phyloP scores from a whole-genome alignment of 176 grass and related monocot species.

The Musa schizocarpa region DNA sequence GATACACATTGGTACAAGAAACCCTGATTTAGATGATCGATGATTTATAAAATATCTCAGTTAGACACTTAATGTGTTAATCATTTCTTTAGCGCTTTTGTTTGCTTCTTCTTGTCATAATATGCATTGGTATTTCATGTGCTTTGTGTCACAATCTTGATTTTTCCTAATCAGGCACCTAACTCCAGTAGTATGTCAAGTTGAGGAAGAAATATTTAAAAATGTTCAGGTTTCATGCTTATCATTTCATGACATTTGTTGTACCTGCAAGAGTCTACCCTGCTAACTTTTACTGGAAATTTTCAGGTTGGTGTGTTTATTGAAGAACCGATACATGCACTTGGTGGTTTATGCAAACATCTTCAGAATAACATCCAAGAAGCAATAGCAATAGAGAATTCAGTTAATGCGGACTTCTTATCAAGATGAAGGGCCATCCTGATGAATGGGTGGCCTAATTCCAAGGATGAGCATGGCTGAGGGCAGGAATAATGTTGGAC shows the following conservation, averaged over 20 bases:
- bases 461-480: constrained; percentile 30
- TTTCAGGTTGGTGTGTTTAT: constrained; percentile 95
- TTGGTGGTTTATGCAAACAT: constrained; percentile 57
- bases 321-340: constrained; percentile 78
- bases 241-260: not conserved
- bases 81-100: too few species aligned
- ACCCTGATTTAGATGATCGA: too few species aligned
- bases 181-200: too few species aligned
- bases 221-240: not conserved
- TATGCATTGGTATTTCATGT: too few species aligned
- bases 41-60: too few species aligned
- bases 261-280: not conserved
- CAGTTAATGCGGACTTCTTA: constrained; percentile 34
- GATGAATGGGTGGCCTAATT: constrained; percentile 35
- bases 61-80: too few species aligned
- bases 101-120: too few species aligned
- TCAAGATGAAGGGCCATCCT: constrained; percentile 25
- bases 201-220: too few species aligned
- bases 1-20: too few species aligned
- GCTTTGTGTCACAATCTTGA: too few species aligned
- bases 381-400: constrained; percentile 42
- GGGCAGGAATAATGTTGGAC: constrained; percentile 30
- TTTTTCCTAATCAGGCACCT: too few species aligned
- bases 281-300: not conserved
- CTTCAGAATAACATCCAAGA: constrained; percentile 54